phyloP scores from a whole-genome alignment of 2,329 filamentous ascomycete species.

The Blastomyces percursus region DNA sequence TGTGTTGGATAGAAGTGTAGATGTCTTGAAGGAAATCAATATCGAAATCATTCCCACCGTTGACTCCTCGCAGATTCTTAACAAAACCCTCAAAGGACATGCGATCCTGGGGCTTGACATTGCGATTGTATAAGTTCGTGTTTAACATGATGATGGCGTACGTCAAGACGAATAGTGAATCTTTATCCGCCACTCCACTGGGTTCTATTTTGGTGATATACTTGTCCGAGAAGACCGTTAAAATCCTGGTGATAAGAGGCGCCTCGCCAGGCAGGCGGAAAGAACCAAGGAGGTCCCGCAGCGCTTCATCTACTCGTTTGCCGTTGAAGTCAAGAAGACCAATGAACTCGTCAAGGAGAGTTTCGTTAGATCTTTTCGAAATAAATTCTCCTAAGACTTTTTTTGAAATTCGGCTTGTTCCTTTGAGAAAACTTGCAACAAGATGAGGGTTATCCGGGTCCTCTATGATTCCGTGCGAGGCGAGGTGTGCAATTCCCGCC shows the following conservation, averaged over 20 bases:
- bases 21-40: conserved; percentile 74
- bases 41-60: conserved; percentile 73
- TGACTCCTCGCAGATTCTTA: conserved; percentile 81
- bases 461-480: conserved; percentile 73
- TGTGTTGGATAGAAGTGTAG: conserved; percentile 79
- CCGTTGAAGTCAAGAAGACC: conserved; percentile 77
- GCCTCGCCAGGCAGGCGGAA: conserved; percentile 94
- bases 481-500: conserved; percentile 72
- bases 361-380: conserved; percentile 79
- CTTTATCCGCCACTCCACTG: conserved; percentile 68
- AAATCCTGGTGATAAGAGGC: conserved; percentile 81
- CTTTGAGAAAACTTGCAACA: conserved; percentile 77
- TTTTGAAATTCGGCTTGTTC: conserved; percentile 81
- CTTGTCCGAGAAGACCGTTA: conserved; percentile 75
- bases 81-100: conserved; percentile 80
- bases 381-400: conserved; percentile 83
- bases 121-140: conserved; percentile 92
- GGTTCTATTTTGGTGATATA: conserved; percentile 63
- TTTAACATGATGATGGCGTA: conserved; percentile 98
- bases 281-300: conserved; percentile 74
- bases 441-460: conserved; percentile 61
- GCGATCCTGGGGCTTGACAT: conserved; percentile 60
- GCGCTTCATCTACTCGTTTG: conserved; percentile 79
- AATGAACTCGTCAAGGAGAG: conserved; percentile 74
- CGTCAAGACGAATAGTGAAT: conserved; percentile 78